Evolutionary conservation across 2,329 filamentous ascomycete genomes (phyloP).

Genomic region (Nannizziopsis arthrosporioides): DNA sequence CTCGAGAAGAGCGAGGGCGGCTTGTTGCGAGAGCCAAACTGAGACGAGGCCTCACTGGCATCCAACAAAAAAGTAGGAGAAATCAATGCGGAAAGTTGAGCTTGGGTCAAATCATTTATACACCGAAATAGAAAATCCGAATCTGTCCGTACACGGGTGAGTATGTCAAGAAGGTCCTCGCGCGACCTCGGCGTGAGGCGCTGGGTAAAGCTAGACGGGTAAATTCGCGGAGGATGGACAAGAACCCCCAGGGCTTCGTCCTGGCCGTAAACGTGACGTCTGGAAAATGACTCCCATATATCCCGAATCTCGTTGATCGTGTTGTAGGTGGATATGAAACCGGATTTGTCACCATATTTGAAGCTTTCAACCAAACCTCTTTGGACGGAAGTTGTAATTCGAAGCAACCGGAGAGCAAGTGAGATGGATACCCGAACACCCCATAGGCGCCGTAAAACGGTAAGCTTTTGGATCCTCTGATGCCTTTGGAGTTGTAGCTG

Average conservation of each 20-base stretch:
- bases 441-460: slow-evolving; percentile 30
- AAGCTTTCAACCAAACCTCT: slow-evolving; percentile 36
- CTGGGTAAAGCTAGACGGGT: slow-evolving; percentile 35
- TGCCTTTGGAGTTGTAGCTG: slow-evolving; percentile 34
- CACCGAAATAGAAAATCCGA: slow-evolving; percentile 77
- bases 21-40: slow-evolving; percentile 48
- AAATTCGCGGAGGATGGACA: slow-evolving; percentile 28
- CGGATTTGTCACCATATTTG: slow-evolving; percentile 35
- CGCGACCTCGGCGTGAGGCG: slow-evolving; percentile 65
- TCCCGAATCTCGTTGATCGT: slow-evolving; percentile 36
- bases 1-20: slow-evolving; percentile 39
- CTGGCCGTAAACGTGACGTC: slow-evolving; percentile 24
- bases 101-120: slow-evolving; percentile 60
- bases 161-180: slow-evolving; percentile 64
- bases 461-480: slow-evolving; percentile 31
- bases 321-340: slow-evolving; percentile 35
- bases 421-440: slow-evolving; percentile 34
- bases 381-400: slow-evolving; percentile 32
- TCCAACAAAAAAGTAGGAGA: slow-evolving; percentile 69
- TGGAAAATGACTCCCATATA: slow-evolving; percentile 28
- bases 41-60: slow-evolving; percentile 70
- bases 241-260: slow-evolving; percentile 26
- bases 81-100: slow-evolving; percentile 66
- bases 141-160: slow-evolving; percentile 73
- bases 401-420: slow-evolving; percentile 33